These are phyloP conservation scores for Chytriomyces hyalinus DNA, from an alignment of 192 early-diverging fungal genomes.

Conservation along the genomic window DNA sequence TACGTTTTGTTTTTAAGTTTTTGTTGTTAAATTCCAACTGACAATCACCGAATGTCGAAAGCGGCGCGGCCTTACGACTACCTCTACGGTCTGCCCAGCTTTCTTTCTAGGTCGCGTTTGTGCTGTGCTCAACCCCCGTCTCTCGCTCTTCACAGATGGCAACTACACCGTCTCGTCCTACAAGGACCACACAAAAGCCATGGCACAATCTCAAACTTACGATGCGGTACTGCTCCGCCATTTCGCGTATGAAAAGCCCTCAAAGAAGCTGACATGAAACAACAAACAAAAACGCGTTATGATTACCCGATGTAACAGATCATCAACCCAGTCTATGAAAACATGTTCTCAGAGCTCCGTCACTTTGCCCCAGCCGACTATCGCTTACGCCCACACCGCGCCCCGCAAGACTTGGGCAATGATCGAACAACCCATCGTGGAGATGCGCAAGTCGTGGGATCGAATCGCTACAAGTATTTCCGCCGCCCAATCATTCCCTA, in stretches of 20 bases:
- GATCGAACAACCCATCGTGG: constrained; percentile 47
- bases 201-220: constrained; percentile 49
- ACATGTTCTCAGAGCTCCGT: constrained; percentile 57
- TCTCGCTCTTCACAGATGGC: constrained; percentile 42
- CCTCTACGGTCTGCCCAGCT: constrained; percentile 52
- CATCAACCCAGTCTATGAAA: constrained; percentile 55
- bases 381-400: constrained; percentile 40
- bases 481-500: constrained; percentile 65
- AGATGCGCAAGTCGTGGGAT: constrained; percentile 50
- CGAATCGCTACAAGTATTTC: constrained; percentile 66
- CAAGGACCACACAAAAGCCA: constrained; percentile 58
- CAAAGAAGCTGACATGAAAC: neutral
- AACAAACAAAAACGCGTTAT: constrained; percentile 11
- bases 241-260: neutral
- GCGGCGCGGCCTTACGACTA: constrained; percentile 59
- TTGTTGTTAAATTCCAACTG: too few species aligned
- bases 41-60: constrained; percentile 1
- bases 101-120: neutral
- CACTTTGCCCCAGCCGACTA: constrained; percentile 48
- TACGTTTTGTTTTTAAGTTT: too few species aligned
- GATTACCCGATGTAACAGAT: constrained; percentile 39
- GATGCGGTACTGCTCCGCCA: constrained; percentile 50
- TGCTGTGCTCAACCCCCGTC: neutral
- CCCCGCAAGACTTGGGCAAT: constrained; percentile 47
- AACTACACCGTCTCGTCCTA: constrained; percentile 61